Base-by-base conservation (phyloP, 495 filamentous ascomycete genomes). In the Hypomontagnella submonticulosa region DNA sequence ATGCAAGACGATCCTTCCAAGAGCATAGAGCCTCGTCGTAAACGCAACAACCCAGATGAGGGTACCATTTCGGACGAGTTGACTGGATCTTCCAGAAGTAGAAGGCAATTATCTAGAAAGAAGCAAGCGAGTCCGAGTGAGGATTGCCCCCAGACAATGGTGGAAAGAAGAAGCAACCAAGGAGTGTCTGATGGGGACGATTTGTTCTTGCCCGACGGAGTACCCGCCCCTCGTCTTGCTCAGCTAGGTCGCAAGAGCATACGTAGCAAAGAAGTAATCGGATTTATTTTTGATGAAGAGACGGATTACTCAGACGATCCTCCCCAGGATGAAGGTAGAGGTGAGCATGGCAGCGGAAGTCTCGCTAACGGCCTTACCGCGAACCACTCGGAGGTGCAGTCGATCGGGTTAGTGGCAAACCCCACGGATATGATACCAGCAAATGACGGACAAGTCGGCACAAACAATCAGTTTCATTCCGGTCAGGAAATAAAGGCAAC, bases 181-280 rank as follows among this genome's bases (percentile, higher is more conserved):
- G 32, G 10, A 13, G 19, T 43, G 13, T 32, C 42, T 23, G 12
- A 57, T 6, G 41, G 20, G 15, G 56, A 62, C 20, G 42, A 44
- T 7, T 15, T 50, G 23, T 11, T 9, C 16, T 40, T 50, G 4
- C 41, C 30, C 8, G 50, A 58, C 4, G 57, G 52, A 7, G 40
- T 44, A 15, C 66, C 63, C 19, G 44, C 71, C 30, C 66, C 71
- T 55, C 66, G 71, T 46, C 70, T 81, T 33, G 78, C 74, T 16
- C 72, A 59, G 13, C 63, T 80, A 2, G 71, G 73, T n/a, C 75
- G 72, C 32, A 81, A 70, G 59, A 71, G 73, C 54, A 66, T 80
- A 49, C 77, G 71, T 47, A 83, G 80, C 55, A 77, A 63, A 38
- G 80, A 83, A 34, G 52, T 83, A 8, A 75, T 83, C 33, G 79